Evolutionary conservation across 805 yeast genomes (phyloP).

Genomic region (Saccharomycopsis amapae): DNA sequence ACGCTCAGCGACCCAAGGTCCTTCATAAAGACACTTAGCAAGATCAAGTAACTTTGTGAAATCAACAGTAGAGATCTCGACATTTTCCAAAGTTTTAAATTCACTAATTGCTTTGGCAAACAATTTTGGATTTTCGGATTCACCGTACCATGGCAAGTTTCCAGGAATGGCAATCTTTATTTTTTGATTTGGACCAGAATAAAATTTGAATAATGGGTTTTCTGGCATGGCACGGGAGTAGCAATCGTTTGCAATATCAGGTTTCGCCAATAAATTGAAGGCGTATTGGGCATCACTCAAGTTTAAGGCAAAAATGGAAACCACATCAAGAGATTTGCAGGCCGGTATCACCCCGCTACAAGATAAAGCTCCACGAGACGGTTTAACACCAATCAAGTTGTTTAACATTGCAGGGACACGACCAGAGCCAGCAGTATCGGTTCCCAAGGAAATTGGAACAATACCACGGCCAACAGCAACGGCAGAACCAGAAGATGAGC

Average conservation of each 20-base stretch:
- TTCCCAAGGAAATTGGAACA: conserved; percentile 85
- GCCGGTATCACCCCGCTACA: conserved; percentile 95
- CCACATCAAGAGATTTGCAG: conserved; percentile 89
- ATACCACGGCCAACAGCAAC: conserved; percentile 82
- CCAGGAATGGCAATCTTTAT: conserved; percentile 64
- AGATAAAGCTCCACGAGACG: conserved; percentile 83
- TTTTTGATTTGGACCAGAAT: conserved; percentile 39
- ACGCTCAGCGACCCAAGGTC: conserved; percentile 98
- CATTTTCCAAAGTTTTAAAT: conserved; percentile 43
- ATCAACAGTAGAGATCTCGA: conserved; percentile 50
- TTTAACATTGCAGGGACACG: conserved; percentile 95
- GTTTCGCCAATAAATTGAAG: conserved; percentile 63
- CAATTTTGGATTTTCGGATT: conserved; percentile 51
- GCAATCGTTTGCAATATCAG: conserved; percentile 63
- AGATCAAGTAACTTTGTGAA: conserved; percentile 71
- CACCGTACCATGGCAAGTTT: conserved; percentile 66
- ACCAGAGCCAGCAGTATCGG: conserved; percentile 98
- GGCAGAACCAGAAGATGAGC: conserved; percentile 96
- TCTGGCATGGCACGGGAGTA: conserved; percentile 73
- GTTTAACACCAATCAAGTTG: conserved; percentile 87
- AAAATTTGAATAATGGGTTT: conserved; percentile 54
- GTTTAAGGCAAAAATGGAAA: conserved; percentile 73
- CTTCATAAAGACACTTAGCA: conserved; percentile 87
- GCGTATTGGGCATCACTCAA: conserved; percentile 77
- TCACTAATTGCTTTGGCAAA: conserved; percentile 54